phyloP scores from a whole-genome alignment of 2,329 filamentous ascomycete species.

The Xylogone sp. region DNA sequence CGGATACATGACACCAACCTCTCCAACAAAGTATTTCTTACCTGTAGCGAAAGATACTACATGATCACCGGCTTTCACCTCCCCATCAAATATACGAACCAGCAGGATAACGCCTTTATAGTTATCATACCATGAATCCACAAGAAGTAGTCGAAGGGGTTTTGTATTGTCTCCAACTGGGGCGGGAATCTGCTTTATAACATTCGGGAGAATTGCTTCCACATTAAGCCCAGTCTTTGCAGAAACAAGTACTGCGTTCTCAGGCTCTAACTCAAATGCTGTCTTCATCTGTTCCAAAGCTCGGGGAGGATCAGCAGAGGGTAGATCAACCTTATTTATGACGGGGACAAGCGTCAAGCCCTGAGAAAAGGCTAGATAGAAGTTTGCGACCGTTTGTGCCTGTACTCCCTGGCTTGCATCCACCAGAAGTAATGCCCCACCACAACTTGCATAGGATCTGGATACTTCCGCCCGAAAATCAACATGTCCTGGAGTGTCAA shows the following conservation, averaged over 20 bases:
- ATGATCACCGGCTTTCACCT: conserved; percentile 76
- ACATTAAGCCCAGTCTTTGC: conserved; percentile 95
- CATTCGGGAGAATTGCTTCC: conserved; percentile 73
- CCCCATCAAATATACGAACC: conserved; percentile 87
- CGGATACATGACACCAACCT: conserved; percentile 96
- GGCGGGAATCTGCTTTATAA: conserved; percentile 79
- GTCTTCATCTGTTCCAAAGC: conserved; percentile 82
- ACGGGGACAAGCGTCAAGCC: conserved; percentile 84
- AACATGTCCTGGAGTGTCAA: conserved; percentile 96
- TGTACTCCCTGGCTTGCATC: conserved; percentile 96
- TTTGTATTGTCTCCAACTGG: conserved; percentile 70
- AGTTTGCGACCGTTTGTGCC: conserved; percentile 97
- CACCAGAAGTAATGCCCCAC: conserved; percentile 85
- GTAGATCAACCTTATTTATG: conserved; percentile 94
- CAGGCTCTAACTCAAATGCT: conserved; percentile 82
- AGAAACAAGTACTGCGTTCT: conserved; percentile 73
- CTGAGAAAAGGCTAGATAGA: conserved; percentile 94
- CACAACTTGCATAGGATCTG: conserved; percentile 92
- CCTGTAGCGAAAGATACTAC: conserved; percentile 86
- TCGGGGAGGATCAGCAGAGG: conserved; percentile 80
- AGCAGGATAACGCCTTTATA: conserved; percentile 92
- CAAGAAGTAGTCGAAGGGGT: conserved; percentile 78
- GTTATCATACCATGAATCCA: conserved; percentile 97
- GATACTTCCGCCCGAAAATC: conserved; percentile 97
- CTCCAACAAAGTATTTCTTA: conserved; percentile 86